Evolutionary conservation across 176 grass and related monocot species (phyloP).

Genomic region (Paspalum vaginatum): DNA sequence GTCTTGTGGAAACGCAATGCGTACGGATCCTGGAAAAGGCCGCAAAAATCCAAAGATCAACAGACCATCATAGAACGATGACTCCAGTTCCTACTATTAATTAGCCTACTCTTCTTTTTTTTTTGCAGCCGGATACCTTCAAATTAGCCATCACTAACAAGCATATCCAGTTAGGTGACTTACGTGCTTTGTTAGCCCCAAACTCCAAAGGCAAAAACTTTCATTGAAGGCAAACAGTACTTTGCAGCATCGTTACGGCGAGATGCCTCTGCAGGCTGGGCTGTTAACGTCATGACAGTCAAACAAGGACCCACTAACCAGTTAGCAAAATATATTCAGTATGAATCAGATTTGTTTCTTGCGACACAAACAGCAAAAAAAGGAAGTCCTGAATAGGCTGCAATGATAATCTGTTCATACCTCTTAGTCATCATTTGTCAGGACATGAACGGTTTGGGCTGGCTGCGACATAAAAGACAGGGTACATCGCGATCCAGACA

Average conservation of each 20-base stretch:
- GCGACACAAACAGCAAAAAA: conserved; percentile 21
- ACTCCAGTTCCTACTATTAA: not conserved
- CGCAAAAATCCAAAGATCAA: conserved; percentile 6
- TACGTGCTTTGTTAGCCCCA: no score
- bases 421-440: conserved; percentile 41
- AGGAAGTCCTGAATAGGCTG: conserved; percentile 3
- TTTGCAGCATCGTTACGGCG: conserved; percentile 19
- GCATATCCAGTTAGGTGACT: not conserved
- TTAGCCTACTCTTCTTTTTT: not conserved
- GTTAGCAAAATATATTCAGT: not conserved
- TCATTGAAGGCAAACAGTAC: not conserved
- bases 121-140: not conserved
- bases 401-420: conserved; percentile 18
- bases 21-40: not conserved
- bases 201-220: not conserved
- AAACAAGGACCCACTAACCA: conserved; percentile 27
- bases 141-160: not conserved
- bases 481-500: conserved; percentile 15
- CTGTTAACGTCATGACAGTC: conserved; percentile 30
- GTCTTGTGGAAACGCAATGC: conserved; percentile 33
- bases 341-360: conserved; percentile 9
- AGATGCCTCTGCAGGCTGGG: conserved; percentile 41
- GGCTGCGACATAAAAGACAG: not conserved
- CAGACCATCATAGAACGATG: not conserved
- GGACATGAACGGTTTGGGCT: not conserved